Evolutionary conservation across 805 yeast species (phyloP), one percentile per base, ranked within the genome.

Genomic region (Scheffersomyces coipomensis): DNA sequence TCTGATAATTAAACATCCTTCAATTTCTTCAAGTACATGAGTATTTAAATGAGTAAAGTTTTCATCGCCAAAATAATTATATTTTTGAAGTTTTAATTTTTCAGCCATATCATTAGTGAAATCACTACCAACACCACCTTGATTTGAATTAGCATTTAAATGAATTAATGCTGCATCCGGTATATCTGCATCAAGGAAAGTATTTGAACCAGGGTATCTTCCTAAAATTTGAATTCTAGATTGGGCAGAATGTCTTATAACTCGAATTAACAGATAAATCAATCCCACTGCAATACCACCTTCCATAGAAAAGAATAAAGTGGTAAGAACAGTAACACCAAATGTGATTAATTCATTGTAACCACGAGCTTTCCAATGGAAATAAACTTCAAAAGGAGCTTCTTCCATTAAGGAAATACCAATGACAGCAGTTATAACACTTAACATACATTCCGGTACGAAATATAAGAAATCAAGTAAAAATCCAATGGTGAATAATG

Each of bases 231-330:
- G 74, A 45, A 72, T 71, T 26, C 72, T 53, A 6, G 75, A 70
- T 33, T 58, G 52, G 0, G 76, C 62, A 11, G 75, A 65, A 45
- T 67, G 62, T 39, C 61, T 62, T 24, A 72, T 60, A 4, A 91
- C 90, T 40, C 95, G 68, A 24, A 90, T 69, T 15, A 91, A 65
- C 30, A 95, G 88, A 49, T 88, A 86, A 0, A 79, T 78, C 34
- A 87, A 80, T 0, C 99, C 98, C n/a, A 88, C 75, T 2, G 85
- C 80, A 34, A 93, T 88, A 1, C 99, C 98, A 12, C 85, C 81
- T 58, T 91, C 96, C 56, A 90, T 81, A 0, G 97, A 88, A 58
- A 62, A 67, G 43, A 66, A 66, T 17, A 68, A 33, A 0, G 74
- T 68, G 3, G 71, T 61, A 12, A 54, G 31, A 3, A 69, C 71